These are phyloP conservation scores for Trapa bicornis DNA, from an alignment of 345 rosid genomes.

Conservation along the genomic window DNA sequence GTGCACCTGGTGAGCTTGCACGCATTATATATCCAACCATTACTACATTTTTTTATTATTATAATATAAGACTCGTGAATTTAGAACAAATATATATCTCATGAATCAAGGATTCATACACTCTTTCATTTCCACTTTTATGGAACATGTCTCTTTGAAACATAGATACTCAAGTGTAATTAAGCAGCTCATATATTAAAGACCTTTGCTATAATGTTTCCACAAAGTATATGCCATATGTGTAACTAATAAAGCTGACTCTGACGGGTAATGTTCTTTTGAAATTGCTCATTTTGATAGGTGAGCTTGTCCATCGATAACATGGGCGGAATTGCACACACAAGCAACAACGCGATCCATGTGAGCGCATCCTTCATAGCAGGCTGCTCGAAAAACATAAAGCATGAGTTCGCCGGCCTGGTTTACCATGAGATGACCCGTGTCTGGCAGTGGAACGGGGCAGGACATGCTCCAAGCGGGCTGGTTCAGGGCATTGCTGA, in stretches of 20 bases:
- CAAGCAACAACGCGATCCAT: conserved; percentile 23
- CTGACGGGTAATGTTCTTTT: too few species aligned
- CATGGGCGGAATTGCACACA: conserved; percentile 16
- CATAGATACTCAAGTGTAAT: too few species aligned
- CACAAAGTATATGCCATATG: too few species aligned
- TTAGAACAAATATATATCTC: too few species aligned
- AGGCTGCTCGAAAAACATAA: conserved; percentile 27
- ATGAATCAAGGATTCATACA: too few species aligned
- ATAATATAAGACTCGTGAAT: too few species aligned
- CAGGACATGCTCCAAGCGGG: conserved; percentile 30
- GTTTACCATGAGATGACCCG: conserved; percentile 60
- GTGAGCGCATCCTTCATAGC: conserved; percentile 20
- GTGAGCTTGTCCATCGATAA: conserved; percentile 22
- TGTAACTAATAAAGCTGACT: too few species aligned
- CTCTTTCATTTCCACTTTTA: too few species aligned
- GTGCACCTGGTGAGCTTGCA: conserved; percentile 1
- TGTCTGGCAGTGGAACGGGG: conserved; percentile 62
- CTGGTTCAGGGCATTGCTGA: conserved; percentile 64
- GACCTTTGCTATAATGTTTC: too few species aligned
- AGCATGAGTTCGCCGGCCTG: conserved; percentile 36
- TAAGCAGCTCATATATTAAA: too few species aligned
- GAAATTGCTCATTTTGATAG: not conserved
- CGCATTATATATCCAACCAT: not conserved
- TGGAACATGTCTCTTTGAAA: too few species aligned
- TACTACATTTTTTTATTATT: not conserved